These are phyloP conservation scores for Verticillium alfalfae DNA, from an alignment of 2,329 filamentous ascomycete species.

Conservation along the genomic window DNA sequence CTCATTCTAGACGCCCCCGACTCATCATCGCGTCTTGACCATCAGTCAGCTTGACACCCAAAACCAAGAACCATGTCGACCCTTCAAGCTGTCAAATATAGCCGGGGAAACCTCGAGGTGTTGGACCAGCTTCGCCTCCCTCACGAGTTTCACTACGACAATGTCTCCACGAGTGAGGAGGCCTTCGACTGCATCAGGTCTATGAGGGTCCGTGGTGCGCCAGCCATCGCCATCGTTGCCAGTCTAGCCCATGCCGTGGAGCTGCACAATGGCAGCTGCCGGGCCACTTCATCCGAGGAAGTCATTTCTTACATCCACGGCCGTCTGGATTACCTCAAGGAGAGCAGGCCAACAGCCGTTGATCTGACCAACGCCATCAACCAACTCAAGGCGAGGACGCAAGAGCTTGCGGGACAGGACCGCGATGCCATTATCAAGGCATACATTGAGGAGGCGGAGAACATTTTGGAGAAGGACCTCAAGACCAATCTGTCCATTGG, in stretches of 20 bases:
- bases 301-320: conserved; percentile 67
- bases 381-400: conserved; percentile 61
- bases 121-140: conserved; percentile 80
- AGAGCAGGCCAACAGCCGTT: conserved; percentile 87
- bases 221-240: conserved; percentile 97
- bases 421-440: conserved; percentile 50
- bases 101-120: conserved; percentile 65
- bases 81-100: conserved; percentile 74
- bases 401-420: conserved; percentile 19
- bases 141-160: conserved; percentile 73
- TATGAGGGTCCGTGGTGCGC: conserved; percentile 75
- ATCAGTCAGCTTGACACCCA: neutral
- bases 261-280: conserved; percentile 51
- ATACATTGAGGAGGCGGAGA: conserved; percentile 76
- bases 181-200: conserved; percentile 78
- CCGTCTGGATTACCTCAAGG: conserved; percentile 80
- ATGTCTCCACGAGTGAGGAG: conserved; percentile 63
- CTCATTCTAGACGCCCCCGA: neutral
- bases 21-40: conserved; percentile 12
- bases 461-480: conserved; percentile 82
- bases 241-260: conserved; percentile 85
- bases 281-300: conserved; percentile 42
- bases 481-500: conserved; percentile 85
- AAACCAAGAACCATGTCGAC: conserved; percentile 35
- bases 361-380: conserved; percentile 87